phyloP scores from a whole-genome alignment of 176 grass and related monocot genomes.

The Lolium rigidum region DNA sequence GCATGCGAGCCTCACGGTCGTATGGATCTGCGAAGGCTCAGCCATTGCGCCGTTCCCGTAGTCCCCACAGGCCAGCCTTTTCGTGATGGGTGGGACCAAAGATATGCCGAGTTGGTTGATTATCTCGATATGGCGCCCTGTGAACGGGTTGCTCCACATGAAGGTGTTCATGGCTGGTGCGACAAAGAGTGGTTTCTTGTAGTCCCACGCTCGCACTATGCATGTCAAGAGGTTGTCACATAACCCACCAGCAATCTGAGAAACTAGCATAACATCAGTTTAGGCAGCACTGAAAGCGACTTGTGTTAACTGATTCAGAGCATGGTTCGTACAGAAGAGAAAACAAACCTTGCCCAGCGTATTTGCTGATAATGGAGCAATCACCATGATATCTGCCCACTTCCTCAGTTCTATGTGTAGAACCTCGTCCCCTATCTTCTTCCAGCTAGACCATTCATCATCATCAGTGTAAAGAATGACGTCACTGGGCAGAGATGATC shows the following conservation, averaged over 20 bases:
- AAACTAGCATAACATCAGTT: slow-evolving; percentile 21
- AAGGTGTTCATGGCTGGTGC: slow-evolving; percentile 96
- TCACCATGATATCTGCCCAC: slow-evolving; percentile 94
- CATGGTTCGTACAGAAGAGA: not conserved
- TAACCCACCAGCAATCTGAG: slow-evolving; percentile 81
- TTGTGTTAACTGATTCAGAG: no score
- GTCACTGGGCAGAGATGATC: slow-evolving; percentile 59
- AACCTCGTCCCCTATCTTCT: slow-evolving; percentile 89
- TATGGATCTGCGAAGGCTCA: slow-evolving; percentile 66
- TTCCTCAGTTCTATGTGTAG: slow-evolving; percentile 92
- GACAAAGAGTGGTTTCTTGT: slow-evolving; percentile 74
- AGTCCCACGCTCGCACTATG: slow-evolving; percentile 94
- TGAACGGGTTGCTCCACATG: slow-evolving; percentile 97
- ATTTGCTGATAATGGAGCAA: slow-evolving; percentile 88
- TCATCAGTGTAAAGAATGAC: slow-evolving; percentile 77
- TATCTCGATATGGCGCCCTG: slow-evolving; percentile 62
- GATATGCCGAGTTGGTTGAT: slow-evolving; percentile 69
- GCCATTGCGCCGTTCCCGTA: slow-evolving; percentile 94
- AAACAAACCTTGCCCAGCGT: slow-evolving; percentile 80
- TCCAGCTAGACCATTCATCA: slow-evolving; percentile 96
- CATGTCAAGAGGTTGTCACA: slow-evolving; percentile 96
- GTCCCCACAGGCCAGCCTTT: slow-evolving; percentile 78
- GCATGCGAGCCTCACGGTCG: slow-evolving; percentile 62
- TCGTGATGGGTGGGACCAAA: slow-evolving; percentile 66
- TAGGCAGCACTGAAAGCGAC: no score